Base-by-base conservation (phyloP, 2,329 filamentous ascomycete genomes). In the Colletotrichum coccodes region DNA sequence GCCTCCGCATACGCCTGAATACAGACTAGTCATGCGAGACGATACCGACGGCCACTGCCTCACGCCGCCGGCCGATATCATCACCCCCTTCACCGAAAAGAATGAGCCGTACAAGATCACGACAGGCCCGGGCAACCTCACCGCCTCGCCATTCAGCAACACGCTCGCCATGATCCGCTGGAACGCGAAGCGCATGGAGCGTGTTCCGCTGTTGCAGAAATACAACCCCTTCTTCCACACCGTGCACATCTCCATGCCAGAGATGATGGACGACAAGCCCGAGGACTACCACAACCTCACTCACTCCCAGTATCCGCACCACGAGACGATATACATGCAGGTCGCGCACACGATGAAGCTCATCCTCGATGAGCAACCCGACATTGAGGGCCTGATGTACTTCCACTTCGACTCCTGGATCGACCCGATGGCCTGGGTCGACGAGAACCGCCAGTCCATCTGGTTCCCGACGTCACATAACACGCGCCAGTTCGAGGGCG, bases 321-420 rank as follows among this genome's bases (percentile, higher is more conserved):
- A 60, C 59, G 71, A 57, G 63, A 71, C 52, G 50, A 72, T 71
- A 16, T 76, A 72, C 69, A 68, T 68, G 54, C 72, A 73, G 30
- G 71, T 78, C 6, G 75, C 74, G 12, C 71, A 70, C 32, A 77
- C 75, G 18, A 78, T 78, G 77, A 65, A 74, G 42, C 71, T 76
- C 14, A 69, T 77, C 4, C 70, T 78, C 6, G 73, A 78, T n/a
- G 56, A 64, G 42, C 60, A 73, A 6, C 62, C 74, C 0, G 74
- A 77, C 1, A 74, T 78, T 8, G 70, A 70, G 21, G 76, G 77
- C 0, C 49, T 79, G 4, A 58, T 78, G 16, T 78, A 75, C 64
- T 77, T 73, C 62, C 77, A 79, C 60, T 79, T 78, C 50, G 77
- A 79, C 63, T 76, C 75, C 0, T 79, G 77, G 77, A 71, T 78